Percentiles rank a stretch among this genome's conserved stretches.
These are phyloP conservation scores for Evernia prunastri DNA, from an alignment of 495 filamentous ascomycete genomes.

Conservation along the genomic window DNA sequence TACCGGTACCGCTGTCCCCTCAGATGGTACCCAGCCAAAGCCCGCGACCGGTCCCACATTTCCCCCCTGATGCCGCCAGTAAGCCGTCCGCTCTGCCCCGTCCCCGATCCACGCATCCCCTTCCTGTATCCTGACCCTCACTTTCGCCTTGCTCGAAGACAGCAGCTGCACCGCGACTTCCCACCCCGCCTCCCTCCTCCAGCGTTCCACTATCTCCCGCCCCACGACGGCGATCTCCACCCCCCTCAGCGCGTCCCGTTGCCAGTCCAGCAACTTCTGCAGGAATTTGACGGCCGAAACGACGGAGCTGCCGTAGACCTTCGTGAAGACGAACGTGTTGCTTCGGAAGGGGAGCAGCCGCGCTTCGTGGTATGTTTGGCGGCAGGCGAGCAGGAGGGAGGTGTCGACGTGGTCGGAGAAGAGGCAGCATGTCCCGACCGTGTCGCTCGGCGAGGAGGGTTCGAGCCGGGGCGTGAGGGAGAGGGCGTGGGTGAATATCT, in stretches of 20 bases:
- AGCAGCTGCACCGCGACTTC: not conserved
- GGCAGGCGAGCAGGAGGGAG: constrained; percentile 49
- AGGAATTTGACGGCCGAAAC: not conserved
- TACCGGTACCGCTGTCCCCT: not conserved
- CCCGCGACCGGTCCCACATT: not conserved
- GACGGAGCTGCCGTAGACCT: constrained; percentile 3
- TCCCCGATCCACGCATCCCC: not conserved
- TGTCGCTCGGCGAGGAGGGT: constrained; percentile 44
- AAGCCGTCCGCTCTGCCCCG: not conserved
- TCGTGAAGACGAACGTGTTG: constrained; percentile 2
- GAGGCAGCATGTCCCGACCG: constrained; percentile 48
- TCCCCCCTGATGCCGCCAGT: not conserved
- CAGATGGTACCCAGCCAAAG: not conserved
- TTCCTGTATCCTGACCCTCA: constrained; percentile 5
- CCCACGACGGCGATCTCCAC: constrained; percentile 5
- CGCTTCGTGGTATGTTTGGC: constrained; percentile 39
- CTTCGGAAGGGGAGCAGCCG: constrained; percentile 4
- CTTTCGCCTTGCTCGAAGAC: not conserved
- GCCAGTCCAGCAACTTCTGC: not conserved
- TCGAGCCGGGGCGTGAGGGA: not conserved
- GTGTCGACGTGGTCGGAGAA: constrained; percentile 49
- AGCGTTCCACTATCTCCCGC: not conserved
- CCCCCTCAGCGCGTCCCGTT: not conserved
- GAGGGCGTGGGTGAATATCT: constrained; percentile 9
- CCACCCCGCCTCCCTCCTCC: not conserved